These are phyloP conservation scores for Phytophthora litchii DNA, from an alignment of 352 stramenopile genomes.

Conservation along the genomic window DNA sequence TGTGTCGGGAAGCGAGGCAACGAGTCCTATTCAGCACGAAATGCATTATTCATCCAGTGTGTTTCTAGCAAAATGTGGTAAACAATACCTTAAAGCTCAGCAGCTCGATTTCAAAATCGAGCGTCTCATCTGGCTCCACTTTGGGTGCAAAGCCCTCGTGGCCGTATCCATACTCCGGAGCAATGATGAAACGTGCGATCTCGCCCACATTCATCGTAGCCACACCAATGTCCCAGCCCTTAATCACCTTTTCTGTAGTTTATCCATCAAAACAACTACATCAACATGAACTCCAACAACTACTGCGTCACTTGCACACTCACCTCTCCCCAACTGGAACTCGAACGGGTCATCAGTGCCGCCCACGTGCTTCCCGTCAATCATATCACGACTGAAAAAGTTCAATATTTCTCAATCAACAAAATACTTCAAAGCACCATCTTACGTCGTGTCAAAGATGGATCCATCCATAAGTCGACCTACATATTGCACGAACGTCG, in stretches of 20 bases:
- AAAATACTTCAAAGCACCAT: conserved; percentile 1
- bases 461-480: conserved; percentile 79
- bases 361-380: conserved; percentile 83
- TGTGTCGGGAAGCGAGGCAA: conserved; percentile 84
- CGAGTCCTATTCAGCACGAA: conserved; percentile 48
- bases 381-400: conserved; percentile 62
- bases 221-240: conserved; percentile 86
- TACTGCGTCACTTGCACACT: conserved; percentile 8
- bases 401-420: neutral
- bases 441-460: conserved; percentile 88
- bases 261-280: neutral
- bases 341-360: conserved; percentile 87
- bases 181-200: conserved; percentile 84
- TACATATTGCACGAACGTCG: conserved; percentile 89
- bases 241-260: conserved; percentile 81
- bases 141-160: conserved; percentile 82
- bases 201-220: conserved; percentile 82
- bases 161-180: conserved; percentile 81
- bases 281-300: conserved; percentile 8
- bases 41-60: neutral
- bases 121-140: conserved; percentile 82
- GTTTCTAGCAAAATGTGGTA: no score
- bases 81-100: conserved; percentile 65
- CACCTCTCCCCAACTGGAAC: conserved; percentile 82
- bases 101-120: conserved; percentile 90